Base-by-base conservation (phyloP, 129 eudicot species). In the Gnaphalium uliginosum region DNA sequence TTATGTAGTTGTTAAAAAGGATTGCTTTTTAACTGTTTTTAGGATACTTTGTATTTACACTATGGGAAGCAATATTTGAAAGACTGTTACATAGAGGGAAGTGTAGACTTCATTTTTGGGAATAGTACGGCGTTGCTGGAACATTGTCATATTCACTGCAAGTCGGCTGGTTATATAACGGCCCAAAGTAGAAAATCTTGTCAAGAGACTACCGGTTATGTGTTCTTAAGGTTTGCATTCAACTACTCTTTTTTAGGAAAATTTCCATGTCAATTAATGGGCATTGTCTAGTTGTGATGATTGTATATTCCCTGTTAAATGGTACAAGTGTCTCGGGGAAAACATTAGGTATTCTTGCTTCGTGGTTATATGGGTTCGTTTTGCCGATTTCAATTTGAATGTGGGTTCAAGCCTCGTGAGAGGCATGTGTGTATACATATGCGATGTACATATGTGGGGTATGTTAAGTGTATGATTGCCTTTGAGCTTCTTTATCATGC, bases 91-190 rank as follows among this genome's bases (percentile, higher is more conserved):
- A 90, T 94, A 37, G 97, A 94, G 76, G 99, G 99, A 78, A 91
- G 99, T 53, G 97, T 94, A 15, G 99, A 91, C 78, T 94, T 94
- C 85, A 94, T 94, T 57, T 94, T 91, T 78, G 99, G 99, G 18
- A 94, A 91, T 66, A 94, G 97, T 81, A 94, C 99, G 46, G 94
- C 97, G 51, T 80, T 94, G 50, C 43, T 94, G 84, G 99, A 94
- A 79, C 96, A 91, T 84, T 94, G 99, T 77, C 99, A 94, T 75
- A 91, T 94, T 61, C 97, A 89, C 84, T 89, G 99, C 89, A 94
- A 94, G 60, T 81, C 99, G 24, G 85, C 83, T 23, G 99, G 99
- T 11, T 94, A 60, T 58, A 76, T 92, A 65, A 92, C 97, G 6
- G 97, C 97, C 23, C 97, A 92, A 70, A 89, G 97, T 82, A 79